phyloP scores from a whole-genome alignment of 2,329 filamentous ascomycete species.

The Podosphaera leucotricha region DNA sequence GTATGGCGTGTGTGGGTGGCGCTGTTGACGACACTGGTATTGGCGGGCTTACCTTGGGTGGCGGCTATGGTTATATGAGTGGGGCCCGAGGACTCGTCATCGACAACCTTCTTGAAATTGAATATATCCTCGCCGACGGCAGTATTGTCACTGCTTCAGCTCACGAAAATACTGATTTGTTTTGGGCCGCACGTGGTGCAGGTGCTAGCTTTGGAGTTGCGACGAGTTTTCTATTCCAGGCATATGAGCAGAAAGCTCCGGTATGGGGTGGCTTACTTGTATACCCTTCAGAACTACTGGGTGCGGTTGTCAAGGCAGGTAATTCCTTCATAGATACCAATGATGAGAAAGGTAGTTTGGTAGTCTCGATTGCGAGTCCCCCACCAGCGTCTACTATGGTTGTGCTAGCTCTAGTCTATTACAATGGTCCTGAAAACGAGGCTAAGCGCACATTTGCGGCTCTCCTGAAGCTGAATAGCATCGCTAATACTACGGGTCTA shows the following conservation, averaged over 20 bases:
- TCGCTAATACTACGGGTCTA: constrained; percentile 9
- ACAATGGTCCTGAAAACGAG: constrained; percentile 16
- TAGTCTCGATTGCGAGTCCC: neutral
- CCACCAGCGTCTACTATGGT: neutral
- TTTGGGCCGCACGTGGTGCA: constrained; percentile 9
- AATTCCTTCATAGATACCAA: neutral
- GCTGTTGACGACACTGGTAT: constrained; percentile 6
- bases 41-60: constrained; percentile 8
- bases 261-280: constrained; percentile 7
- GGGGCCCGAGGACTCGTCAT: constrained; percentile 15
- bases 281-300: constrained; percentile 4
- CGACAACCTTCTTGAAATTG: constrained; percentile 8
- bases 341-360: constrained; percentile 1
- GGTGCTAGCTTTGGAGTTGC: constrained; percentile 6
- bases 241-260: constrained; percentile 3
- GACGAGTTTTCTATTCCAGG: constrained; percentile 3
- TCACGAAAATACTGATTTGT: constrained; percentile 6
- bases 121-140: constrained; percentile 8
- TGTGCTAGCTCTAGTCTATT: constrained; percentile 10
- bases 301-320: neutral
- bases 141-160: constrained; percentile 4
- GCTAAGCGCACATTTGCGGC: constrained; percentile 12
- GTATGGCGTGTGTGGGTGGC: constrained; percentile 9
- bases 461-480: constrained; percentile 12
- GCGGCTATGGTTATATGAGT: constrained; percentile 27